Evolutionary conservation across 2,329 filamentous ascomycete species (phyloP).

Genomic region (Colletotrichum siamense): DNA sequence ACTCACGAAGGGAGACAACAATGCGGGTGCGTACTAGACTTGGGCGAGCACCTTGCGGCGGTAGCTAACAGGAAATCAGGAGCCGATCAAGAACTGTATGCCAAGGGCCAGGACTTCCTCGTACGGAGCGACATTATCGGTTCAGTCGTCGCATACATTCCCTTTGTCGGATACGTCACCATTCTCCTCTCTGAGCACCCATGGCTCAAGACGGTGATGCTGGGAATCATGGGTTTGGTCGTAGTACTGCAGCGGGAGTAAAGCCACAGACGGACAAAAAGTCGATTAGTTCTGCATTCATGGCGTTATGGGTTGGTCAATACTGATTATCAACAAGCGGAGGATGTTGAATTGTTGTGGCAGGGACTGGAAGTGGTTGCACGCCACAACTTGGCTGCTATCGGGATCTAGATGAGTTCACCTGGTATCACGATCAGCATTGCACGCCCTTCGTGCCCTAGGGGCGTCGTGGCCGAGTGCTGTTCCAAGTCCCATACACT

Average conservation of each 20-base stretch:
- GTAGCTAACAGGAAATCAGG: not conserved
- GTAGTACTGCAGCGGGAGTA: slow-evolving; percentile 92
- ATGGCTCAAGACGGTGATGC: slow-evolving; percentile 94
- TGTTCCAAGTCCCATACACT: not conserved
- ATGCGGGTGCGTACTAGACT: slow-evolving; percentile 59
- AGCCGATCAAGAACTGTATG: slow-evolving; percentile 57
- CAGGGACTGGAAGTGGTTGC: not conserved
- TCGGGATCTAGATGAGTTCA: not conserved
- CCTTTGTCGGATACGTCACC: slow-evolving; percentile 95
- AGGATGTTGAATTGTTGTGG: not conserved
- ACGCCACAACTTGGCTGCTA: not conserved
- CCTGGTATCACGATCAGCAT: not conserved
- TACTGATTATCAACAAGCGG: not conserved
- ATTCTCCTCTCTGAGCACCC: slow-evolving; percentile 95
- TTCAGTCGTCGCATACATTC: slow-evolving; percentile 89
- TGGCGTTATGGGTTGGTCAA: not conserved
- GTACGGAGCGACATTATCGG: slow-evolving; percentile 90
- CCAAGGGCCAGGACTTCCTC: slow-evolving; percentile 84
- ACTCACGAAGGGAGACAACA: slow-evolving; percentile 98
- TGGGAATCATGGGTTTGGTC: slow-evolving; percentile 93
- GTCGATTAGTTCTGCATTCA: not conserved
- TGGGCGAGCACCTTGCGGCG: not conserved
- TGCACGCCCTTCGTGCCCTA: not conserved
- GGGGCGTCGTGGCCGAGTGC: not conserved
- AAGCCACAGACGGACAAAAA: not conserved